Evolutionary conservation across 2,329 filamentous ascomycete genomes (phyloP), one percentile per base, ranked within the genome.

Genomic region (Monascus ruber): DNA sequence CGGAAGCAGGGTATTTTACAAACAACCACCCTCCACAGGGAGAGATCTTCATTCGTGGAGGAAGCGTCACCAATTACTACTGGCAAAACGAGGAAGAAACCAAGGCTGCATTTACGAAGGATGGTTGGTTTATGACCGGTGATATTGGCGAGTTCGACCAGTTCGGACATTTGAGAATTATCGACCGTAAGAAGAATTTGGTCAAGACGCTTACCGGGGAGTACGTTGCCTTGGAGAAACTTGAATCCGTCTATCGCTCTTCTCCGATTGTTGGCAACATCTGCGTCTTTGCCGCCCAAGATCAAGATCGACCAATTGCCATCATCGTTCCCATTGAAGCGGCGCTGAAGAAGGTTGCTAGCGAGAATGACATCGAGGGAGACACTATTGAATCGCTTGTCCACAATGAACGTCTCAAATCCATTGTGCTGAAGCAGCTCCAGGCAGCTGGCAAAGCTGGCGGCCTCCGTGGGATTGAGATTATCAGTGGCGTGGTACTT

Each of bases 141-240:
- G 89, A 96, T 55, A 91, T 96, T 60, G 89, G 89, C 53, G 85
- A 95, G 60, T 91, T 89, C 54, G 81, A 89, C 62, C 59, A 69
- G 34, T 73, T 81, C 45, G 89, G 89, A 33, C 84, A 94, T 60
- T 66, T 96, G 48, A 77, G 73, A 51, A 81, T 96, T 59, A 88
- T 96, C 56, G 89, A 96, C 63, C 85, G 89, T 51, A 88, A 94
- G 77, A 96, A 96, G 80, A 96, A 96, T 66, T 71, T 96, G 40
- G 85, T 96, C 64, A 96, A 96, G 79, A 88, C 91, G 47, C 76
- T 85, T 48, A 87, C 88, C 44, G 89, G 89, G 51, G 89, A 96
- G 71, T 96, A 96, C 65, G 93, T 96, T 60, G 91, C 89, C 24
- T 76, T 98, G 4, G 89, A 96, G 70, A 95, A 88, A 71, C 79